Conservation (phyloP, 495 filamentous ascomycete genomes). For the Rostrohypoxylon terebratum region DNA sequence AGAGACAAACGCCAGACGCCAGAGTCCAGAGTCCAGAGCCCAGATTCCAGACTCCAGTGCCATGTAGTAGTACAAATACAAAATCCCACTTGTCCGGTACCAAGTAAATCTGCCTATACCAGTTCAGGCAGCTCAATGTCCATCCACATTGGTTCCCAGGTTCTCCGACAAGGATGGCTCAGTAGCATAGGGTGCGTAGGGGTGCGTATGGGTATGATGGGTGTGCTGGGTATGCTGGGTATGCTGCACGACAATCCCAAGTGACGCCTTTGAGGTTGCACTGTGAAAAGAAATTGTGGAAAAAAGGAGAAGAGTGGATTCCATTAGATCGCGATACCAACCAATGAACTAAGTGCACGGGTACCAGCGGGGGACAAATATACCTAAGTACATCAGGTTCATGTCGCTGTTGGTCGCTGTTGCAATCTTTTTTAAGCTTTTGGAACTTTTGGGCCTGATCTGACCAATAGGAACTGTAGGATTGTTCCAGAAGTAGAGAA, state of each 20-base stretch:
- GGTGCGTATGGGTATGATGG: not conserved
- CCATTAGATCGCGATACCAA: not conserved
- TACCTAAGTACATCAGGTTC: not conserved
- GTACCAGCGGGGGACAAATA: not conserved
- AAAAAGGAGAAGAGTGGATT: not conserved
- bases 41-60: too few species aligned
- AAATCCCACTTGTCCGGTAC: slow-evolving; percentile 37
- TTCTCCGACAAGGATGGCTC: slow-evolving; percentile 8
- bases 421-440: slow-evolving; percentile 2
- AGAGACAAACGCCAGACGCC: not conserved
- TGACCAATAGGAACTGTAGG: not conserved
- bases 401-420: not conserved
- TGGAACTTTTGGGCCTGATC: slow-evolving; percentile 8
- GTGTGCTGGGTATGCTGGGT: slow-evolving; percentile 6
- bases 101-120: slow-evolving; percentile 21
- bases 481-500: slow-evolving; percentile 1
- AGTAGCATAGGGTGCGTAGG: too few species aligned
- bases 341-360: not conserved
- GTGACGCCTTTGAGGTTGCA: slow-evolving; percentile 4
- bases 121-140: slow-evolving; percentile 31
- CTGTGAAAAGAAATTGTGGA: slow-evolving; percentile 17
- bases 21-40: too few species aligned
- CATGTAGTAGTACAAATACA: too few species aligned
- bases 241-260: slow-evolving; percentile 15
- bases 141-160: slow-evolving; percentile 17